Conservation (phyloP, 257 asterid genomes). For the Buddleja alternifolia region DNA sequence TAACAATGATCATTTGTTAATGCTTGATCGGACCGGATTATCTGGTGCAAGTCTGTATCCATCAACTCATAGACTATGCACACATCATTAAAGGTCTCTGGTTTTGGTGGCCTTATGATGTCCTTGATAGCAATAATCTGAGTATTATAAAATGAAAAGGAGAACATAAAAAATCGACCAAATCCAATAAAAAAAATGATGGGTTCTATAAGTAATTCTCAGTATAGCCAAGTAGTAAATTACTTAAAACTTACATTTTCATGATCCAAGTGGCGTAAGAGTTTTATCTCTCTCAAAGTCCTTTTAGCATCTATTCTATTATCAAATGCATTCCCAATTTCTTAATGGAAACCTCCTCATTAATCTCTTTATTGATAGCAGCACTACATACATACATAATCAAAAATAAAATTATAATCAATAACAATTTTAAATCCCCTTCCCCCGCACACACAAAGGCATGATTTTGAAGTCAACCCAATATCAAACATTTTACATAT, state of each 20-base stretch:
- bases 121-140: constrained; percentile 85
- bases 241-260: constrained; percentile 59
- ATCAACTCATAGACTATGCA: constrained; percentile 78
- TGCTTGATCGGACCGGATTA: constrained; percentile 79
- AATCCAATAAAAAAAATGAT: neutral
- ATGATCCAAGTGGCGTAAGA: constrained; percentile 82
- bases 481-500: neutral
- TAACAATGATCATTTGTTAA: constrained; percentile 83
- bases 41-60: constrained; percentile 92
- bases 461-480: no score
- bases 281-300: constrained; percentile 82
- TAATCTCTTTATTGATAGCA: constrained; percentile 69
- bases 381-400: constrained; percentile 51
- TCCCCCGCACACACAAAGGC: no score
- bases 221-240: neutral
- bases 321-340: constrained; percentile 83
- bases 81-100: constrained; percentile 75
- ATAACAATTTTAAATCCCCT: no score
- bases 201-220: neutral
- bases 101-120: constrained; percentile 72
- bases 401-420: neutral
- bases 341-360: constrained; percentile 81
- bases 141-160: constrained; percentile 20
- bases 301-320: constrained; percentile 82
- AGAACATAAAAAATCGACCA: neutral